Percentiles rank a stretch among this genome's conserved stretches.
phyloP scores from a whole-genome alignment of 495 filamentous ascomycete species.

The Trichoderma asperelloides region DNA sequence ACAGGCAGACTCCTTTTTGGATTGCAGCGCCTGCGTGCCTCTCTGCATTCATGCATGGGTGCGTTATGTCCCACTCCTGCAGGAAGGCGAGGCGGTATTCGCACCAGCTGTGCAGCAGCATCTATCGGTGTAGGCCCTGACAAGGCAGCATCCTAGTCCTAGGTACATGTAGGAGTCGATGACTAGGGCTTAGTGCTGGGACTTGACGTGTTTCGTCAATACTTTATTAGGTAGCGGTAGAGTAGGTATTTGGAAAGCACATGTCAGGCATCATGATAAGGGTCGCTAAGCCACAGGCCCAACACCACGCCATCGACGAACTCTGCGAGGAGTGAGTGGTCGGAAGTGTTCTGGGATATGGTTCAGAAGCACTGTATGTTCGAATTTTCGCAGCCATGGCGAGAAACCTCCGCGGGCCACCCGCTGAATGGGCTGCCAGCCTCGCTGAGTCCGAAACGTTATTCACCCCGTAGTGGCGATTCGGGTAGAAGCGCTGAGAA shows the following conservation, averaged over 20 bases:
- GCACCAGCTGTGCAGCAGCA: neutral
- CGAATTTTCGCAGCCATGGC: neutral
- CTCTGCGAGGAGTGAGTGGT: too few species aligned
- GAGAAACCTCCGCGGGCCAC: neutral
- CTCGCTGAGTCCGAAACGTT: neutral
- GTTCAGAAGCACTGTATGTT: neutral
- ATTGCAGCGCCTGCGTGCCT: neutral
- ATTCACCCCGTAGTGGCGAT: neutral
- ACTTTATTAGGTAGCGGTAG: too few species aligned
- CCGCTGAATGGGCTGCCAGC: neutral
- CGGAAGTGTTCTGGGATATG: neutral
- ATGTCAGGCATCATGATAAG: constrained; percentile 4
- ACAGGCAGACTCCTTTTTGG: too few species aligned
- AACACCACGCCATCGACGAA: neutral
- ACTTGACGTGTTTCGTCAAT: neutral
- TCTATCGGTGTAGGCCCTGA: neutral
- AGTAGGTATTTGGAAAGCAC: neutral
- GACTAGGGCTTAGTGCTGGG: neutral
- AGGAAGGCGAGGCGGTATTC: neutral
- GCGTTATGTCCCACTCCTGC: neutral
- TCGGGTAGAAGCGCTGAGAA: neutral
- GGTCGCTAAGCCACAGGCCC: neutral
- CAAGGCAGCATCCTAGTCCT: too few species aligned
- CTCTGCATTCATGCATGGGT: neutral
- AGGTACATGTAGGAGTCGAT: neutral